Base-by-base conservation (phyloP, 257 asterid genomes). In the Rhazya stricta region DNA sequence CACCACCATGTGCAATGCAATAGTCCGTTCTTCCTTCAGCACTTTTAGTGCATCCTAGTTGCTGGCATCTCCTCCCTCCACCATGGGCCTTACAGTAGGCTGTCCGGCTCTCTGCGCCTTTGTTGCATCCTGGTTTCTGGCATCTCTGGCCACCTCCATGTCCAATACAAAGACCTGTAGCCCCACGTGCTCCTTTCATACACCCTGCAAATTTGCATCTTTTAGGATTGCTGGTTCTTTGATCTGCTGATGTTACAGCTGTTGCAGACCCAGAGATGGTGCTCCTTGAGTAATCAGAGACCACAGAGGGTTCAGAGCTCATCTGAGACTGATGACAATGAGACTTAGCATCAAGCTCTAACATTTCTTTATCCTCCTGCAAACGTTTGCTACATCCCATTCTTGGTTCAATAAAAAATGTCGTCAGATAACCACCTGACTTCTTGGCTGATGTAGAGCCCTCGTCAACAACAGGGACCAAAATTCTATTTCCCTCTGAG, bases 141-240 rank as follows among this genome's bases (percentile, higher is more conserved):
- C 98, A 93, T 79, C 97, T 87, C 79, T 86, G 93, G 18, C 98
- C 98, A 12, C 98, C 98, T 18, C 98, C 97, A 36, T 93, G 98
- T 30, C 95, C 92, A 50, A 93, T 93, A 78, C 98, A 91, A 45
- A 93, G 81, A 34, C 96, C 96, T 0, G 97, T 87, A 3, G 97
- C 90, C 41, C 97, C 97, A 6, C 98, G 86, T 76, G 96, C 96
- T 21, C 98, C 97, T 79, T 93, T 93, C 5, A 53, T 65, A 77
- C 98, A 93, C 19, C 90, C 96, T 0, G 30, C 58, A 78, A 82
- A 88, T 79, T 82, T 83, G 85, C 98, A 93, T 82, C 86, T 83
- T 82, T 86, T 93, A 8, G 82, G 76, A 63, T 74, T 88, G 85
- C 78, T 72, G 50, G 76, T 78, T 74, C 81, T 81, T 30, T 62